Conservation (phyloP, 2,329 filamentous ascomycete genomes). For the Ceratocystis diversiconidia region DNA sequence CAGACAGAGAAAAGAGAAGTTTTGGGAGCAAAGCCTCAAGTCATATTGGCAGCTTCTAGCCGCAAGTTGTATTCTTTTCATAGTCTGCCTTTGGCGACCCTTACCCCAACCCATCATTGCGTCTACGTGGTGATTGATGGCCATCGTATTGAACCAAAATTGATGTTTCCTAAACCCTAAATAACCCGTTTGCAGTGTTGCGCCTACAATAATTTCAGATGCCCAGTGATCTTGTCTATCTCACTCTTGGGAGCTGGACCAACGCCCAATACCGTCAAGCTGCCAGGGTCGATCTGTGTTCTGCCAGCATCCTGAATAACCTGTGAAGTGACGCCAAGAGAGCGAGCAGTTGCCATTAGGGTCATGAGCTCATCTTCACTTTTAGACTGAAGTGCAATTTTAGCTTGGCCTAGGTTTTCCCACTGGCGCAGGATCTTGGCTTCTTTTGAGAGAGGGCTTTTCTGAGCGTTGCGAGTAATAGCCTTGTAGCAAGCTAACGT, state of each 20-base stretch:
- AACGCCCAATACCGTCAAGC: slow-evolving; percentile 79
- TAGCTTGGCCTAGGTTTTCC: slow-evolving; percentile 78
- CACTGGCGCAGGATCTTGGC: slow-evolving; percentile 61
- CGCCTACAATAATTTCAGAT: slow-evolving; percentile 63
- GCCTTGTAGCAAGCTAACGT: slow-evolving; percentile 94
- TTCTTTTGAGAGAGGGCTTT: slow-evolving; percentile 37
- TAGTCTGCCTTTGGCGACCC: background rate
- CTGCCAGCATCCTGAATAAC: slow-evolving; percentile 91
- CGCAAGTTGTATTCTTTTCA: background rate
- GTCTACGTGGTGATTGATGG: background rate
- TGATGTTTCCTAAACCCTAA: background rate
- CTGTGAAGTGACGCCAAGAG: slow-evolving; percentile 72
- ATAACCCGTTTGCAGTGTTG: background rate
- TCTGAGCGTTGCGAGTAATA: slow-evolving; percentile 42
- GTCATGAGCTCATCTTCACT: slow-evolving; percentile 67
- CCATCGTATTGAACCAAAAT: background rate
- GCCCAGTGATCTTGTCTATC: slow-evolving; percentile 73
- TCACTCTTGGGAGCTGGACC: slow-evolving; percentile 70
- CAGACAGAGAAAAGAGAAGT: background rate
- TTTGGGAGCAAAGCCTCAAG: background rate
- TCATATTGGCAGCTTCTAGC: background rate
- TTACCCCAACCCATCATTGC: background rate
- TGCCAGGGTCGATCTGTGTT: slow-evolving; percentile 90
- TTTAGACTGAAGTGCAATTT: slow-evolving; percentile 83
- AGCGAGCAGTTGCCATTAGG: slow-evolving; percentile 64